phyloP scores from a whole-genome alignment of 495 filamentous ascomycete species.

The Platismatia glauca region DNA sequence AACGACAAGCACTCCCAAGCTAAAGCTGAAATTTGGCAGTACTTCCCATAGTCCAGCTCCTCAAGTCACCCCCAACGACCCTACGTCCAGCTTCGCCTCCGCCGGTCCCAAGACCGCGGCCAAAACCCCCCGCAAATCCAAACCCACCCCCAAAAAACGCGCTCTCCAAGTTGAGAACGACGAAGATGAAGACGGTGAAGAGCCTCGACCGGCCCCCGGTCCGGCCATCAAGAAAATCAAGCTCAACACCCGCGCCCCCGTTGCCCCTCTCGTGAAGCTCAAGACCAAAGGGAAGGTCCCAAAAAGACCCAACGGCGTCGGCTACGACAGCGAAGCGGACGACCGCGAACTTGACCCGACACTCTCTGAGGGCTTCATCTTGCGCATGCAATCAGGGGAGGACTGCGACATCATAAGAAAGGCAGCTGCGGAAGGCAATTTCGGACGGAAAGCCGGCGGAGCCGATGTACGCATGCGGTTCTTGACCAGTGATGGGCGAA shows the following conservation, averaged over 20 bases:
- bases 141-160: conserved; percentile 28
- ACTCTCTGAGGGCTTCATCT: conserved; percentile 78
- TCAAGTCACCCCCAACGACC: conserved; percentile 17
- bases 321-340: conserved; percentile 94
- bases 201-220: neutral
- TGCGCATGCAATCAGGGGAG: conserved; percentile 77
- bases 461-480: conserved; percentile 72
- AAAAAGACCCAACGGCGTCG: conserved; percentile 60
- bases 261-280: conserved; percentile 41
- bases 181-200: conserved; percentile 17
- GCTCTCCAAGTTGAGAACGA: conserved; percentile 19
- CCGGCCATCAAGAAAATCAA: conserved; percentile 41
- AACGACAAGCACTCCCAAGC: conserved; percentile 31
- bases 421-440: conserved; percentile 58
- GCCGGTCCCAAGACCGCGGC: conserved; percentile 19
- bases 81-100: conserved; percentile 10
- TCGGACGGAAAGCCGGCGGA: conserved; percentile 59
- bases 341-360: conserved; percentile 79
- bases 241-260: conserved; percentile 23
- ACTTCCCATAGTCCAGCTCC: conserved; percentile 27
- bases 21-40: conserved; percentile 45
- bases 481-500: conserved; percentile 62
- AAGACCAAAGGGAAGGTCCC: conserved; percentile 54
- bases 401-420: conserved; percentile 75
- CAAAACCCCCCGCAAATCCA: conserved; percentile 31